These are phyloP conservation scores for Corymbia calophylla DNA, from an alignment of 441 rosid species.

Conservation along the genomic window DNA sequence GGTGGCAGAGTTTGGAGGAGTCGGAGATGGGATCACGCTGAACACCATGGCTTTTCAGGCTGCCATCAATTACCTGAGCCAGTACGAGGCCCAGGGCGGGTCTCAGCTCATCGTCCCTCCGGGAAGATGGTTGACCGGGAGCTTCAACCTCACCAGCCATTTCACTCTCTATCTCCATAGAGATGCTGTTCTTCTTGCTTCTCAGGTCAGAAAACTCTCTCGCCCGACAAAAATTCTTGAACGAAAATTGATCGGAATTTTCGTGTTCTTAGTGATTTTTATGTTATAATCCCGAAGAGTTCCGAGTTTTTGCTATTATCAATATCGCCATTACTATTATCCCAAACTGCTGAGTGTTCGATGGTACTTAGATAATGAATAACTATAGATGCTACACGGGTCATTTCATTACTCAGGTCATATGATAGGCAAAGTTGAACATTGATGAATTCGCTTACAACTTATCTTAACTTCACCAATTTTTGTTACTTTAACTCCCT, in stretches of 20 bases:
- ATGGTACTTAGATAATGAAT: background rate
- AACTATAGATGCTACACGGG: background rate
- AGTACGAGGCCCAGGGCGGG: conserved; percentile 2
- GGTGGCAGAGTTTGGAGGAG: conserved; percentile 8
- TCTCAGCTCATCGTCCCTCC: conserved; percentile 12
- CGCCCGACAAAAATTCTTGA: background rate
- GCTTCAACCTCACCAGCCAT: conserved; percentile 18
- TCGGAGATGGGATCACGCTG: conserved; percentile 6
- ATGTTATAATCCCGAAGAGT: background rate
- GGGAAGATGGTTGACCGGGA: conserved; percentile 13
- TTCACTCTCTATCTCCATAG: conserved; percentile 9
- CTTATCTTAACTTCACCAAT: background rate
- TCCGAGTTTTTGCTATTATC: background rate
- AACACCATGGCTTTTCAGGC: conserved; percentile 9
- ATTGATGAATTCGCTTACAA: background rate
- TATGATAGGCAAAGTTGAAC: background rate
- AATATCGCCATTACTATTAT: background rate
- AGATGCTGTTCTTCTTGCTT: conserved; percentile 11
- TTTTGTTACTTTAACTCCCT: background rate
- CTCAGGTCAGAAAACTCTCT: background rate
- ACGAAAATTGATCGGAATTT: background rate
- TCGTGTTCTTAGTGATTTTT: background rate
- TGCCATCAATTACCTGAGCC: conserved; percentile 5
- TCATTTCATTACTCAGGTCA: background rate
- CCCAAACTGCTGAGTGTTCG: background rate